Conservation (phyloP, 129 eudicot genomes). For the Oenanthe sinensis region DNA sequence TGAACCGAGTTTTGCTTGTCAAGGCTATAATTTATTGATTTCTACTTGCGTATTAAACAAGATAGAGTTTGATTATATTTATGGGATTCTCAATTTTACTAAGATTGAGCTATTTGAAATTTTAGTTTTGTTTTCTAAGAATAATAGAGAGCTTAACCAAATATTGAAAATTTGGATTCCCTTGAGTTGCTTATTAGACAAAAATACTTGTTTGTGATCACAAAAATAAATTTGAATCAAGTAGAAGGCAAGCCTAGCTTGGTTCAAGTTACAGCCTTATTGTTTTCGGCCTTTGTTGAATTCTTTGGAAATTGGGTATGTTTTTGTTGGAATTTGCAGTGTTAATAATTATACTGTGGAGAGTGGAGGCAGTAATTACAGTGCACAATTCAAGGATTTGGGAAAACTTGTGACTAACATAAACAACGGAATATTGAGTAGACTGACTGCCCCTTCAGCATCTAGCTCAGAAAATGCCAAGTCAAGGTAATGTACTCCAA, state of each 20-base stretch:
- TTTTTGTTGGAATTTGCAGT: slow-evolving; percentile 27
- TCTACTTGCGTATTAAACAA: no score
- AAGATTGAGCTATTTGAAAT: neutral
- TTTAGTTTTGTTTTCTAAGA: neutral
- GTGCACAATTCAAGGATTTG: slow-evolving; percentile 61
- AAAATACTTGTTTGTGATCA: neutral
- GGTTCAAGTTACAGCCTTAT: neutral
- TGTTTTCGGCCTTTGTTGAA: neutral
- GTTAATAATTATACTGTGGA: slow-evolving; percentile 54
- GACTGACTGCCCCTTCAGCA: slow-evolving; percentile 31
- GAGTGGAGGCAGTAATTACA: slow-evolving; percentile 42
- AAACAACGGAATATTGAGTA: slow-evolving; percentile 34
- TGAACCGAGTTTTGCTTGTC: neutral
- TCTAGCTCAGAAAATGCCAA: slow-evolving; percentile 19
- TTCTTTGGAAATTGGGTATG: neutral
- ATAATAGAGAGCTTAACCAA: neutral
- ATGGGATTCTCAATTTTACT: neutral
- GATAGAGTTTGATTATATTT: neutral
- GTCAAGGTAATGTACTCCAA: slow-evolving; percentile 31
- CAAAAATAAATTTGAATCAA: neutral
- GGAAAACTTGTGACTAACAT: slow-evolving; percentile 52
- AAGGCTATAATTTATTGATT: no score
- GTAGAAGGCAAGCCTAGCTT: neutral
- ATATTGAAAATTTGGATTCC: neutral
- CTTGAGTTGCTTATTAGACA: neutral